Evolutionary conservation across 2,329 filamentous ascomycete species (phyloP).

Genomic region (Bimuria novae-zelandiae): DNA sequence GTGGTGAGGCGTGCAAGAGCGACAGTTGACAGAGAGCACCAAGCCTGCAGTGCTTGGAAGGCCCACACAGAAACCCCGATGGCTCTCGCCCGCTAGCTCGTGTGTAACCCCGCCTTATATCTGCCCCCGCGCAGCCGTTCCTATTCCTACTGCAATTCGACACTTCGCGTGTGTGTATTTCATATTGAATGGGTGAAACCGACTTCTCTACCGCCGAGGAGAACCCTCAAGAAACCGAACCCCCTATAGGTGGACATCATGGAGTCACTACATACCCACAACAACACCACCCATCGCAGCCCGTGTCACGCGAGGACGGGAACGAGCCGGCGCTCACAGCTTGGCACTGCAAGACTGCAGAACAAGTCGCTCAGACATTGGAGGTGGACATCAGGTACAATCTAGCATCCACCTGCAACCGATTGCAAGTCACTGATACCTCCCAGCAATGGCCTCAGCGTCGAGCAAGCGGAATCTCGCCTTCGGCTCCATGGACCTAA

Average conservation of each 20-base stretch:
- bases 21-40: constrained; percentile 22
- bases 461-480: constrained; percentile 66
- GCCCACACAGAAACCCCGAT: constrained; percentile 26
- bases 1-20: constrained; percentile 22
- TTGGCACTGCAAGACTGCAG: constrained; percentile 44
- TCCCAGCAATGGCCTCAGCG: constrained; percentile 63
- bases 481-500: constrained; percentile 71
- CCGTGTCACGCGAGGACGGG: constrained; percentile 22
- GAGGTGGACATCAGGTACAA: constrained; percentile 43
- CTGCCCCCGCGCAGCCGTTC: constrained; percentile 29
- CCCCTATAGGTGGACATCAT: constrained; percentile 49
- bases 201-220: constrained; percentile 47
- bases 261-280: constrained; percentile 32
- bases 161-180: constrained; percentile 37
- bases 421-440: constrained; percentile 22
- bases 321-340: constrained; percentile 30
- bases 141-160: constrained; percentile 29
- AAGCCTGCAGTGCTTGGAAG: constrained; percentile 18
- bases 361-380: constrained; percentile 43
- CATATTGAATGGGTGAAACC: constrained; percentile 51
- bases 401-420: background rate
- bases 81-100: constrained; percentile 22
- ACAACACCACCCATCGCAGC: constrained; percentile 25
- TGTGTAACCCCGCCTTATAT: constrained; percentile 44
- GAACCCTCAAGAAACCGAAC: constrained; percentile 47